phyloP scores from a whole-genome alignment of 139 green algal species.

The Closterium sp. region DNA sequence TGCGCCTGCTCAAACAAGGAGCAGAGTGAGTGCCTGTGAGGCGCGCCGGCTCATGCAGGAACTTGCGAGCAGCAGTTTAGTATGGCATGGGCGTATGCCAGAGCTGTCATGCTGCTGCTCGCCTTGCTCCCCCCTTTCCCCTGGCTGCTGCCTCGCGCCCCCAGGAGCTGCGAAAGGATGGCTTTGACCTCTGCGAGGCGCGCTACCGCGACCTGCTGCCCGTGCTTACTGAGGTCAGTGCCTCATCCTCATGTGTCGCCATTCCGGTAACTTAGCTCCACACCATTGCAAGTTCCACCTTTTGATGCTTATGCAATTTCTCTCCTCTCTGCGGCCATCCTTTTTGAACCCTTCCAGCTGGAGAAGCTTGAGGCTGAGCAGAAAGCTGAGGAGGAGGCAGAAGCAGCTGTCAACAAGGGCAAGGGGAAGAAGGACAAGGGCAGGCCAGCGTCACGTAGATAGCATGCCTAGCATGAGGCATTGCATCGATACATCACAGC shows the following conservation, averaged over 20 bases:
- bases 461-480: background rate
- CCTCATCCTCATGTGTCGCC: background rate
- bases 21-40: no score
- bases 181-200: background rate
- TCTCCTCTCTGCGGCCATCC: background rate
- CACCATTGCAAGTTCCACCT: no score
- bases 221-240: background rate
- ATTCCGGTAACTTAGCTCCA: no score
- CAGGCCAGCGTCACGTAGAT: background rate
- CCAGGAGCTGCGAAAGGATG: background rate
- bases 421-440: background rate
- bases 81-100: no score
- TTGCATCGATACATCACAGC: no score
- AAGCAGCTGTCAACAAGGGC: background rate
- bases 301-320: no score
- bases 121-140: no score
- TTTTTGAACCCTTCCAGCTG: background rate
- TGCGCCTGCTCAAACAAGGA: no score
- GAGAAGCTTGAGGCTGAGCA: background rate
- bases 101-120: background rate
- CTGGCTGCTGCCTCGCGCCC: no score
- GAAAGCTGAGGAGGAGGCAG: background rate
- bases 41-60: no score
- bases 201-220: background rate
- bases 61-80: no score